Evolutionary conservation across 75 land plant genomes (phyloP).

Genomic region (Pinus taeda): DNA sequence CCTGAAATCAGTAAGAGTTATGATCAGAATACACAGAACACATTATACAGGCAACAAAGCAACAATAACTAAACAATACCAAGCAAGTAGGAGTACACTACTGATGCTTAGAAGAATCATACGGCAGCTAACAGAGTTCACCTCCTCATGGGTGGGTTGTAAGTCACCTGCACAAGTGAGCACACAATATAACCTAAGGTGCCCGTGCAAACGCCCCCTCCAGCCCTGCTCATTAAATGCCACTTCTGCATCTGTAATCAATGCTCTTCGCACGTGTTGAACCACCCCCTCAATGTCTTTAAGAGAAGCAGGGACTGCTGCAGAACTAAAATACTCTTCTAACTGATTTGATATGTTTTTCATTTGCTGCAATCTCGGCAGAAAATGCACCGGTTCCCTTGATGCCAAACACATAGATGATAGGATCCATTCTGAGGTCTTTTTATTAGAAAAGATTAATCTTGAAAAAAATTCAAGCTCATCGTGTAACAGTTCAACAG

Average conservation of each 20-base stretch:
- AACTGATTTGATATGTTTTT: not conserved
- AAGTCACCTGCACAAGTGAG: conserved; percentile 35
- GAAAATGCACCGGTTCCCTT: conserved; percentile 10
- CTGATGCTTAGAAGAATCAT: not conserved
- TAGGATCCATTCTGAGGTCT: conserved; percentile 38
- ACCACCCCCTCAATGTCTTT: conserved; percentile 17
- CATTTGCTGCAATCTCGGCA: not conserved
- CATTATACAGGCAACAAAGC: not conserved
- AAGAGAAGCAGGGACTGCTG: not conserved
- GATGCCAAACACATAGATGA: conserved; percentile 13
- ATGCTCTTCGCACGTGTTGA: conserved; percentile 18
- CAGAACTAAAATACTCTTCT: conserved; percentile 3
- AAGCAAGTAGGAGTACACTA: not conserved
- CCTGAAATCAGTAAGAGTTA: not conserved
- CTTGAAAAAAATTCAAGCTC: conserved; percentile 42
- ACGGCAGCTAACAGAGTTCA: conserved; percentile 1
- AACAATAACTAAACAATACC: conserved; percentile 1
- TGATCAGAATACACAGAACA: conserved; percentile 3
- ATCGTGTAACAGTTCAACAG: conserved; percentile 38
- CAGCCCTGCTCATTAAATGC: conserved; percentile 32
- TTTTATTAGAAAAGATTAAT: conserved; percentile 26
- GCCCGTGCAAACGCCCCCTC: conserved; percentile 38
- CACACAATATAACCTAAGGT: conserved; percentile 42
- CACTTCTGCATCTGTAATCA: conserved; percentile 33
- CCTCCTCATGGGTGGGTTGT: conserved; percentile 42